Percentiles rank a stretch among this genome's conserved stretches.
These are phyloP conservation scores for Mycogone perniciosa DNA, from an alignment of 2,329 filamentous ascomycete species.

Conservation along the genomic window DNA sequence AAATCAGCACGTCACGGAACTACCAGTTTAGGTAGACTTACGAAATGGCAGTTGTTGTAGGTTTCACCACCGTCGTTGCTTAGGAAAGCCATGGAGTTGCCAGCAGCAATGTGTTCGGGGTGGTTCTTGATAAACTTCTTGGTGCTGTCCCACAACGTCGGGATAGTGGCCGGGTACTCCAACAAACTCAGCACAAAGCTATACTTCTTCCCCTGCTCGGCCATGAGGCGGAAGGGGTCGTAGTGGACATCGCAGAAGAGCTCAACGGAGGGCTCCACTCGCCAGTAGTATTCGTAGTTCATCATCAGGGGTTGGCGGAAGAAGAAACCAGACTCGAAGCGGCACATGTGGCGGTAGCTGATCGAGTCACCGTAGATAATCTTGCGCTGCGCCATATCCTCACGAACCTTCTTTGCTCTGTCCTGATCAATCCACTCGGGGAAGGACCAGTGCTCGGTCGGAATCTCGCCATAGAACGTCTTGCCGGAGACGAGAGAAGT, in stretches of 20 bases:
- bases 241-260: constrained; percentile 94
- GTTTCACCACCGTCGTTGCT: constrained; percentile 85
- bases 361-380: constrained; percentile 98
- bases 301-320: constrained; percentile 90
- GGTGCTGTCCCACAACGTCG: constrained; percentile 88
- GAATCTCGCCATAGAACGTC: constrained; percentile 84
- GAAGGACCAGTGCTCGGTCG: constrained; percentile 94
- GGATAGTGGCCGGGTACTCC: constrained; percentile 95
- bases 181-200: constrained; percentile 92
- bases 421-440: constrained; percentile 94
- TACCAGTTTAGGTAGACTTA: constrained; percentile 37
- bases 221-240: constrained; percentile 95
- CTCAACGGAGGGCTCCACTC: constrained; percentile 94
- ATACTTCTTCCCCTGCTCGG: constrained; percentile 96
- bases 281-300: constrained; percentile 99
- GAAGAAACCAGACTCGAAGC: constrained; percentile 98
- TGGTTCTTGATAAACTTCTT: constrained; percentile 90
- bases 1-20: not conserved
- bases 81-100: constrained; percentile 85
- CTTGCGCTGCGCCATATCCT: constrained; percentile 89
- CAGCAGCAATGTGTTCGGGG: constrained; percentile 78
- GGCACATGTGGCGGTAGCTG: constrained; percentile 99
- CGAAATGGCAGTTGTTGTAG: constrained; percentile 97
- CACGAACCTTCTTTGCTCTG: constrained; percentile 79
- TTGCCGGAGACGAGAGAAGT: constrained; percentile 84